Evolutionary conservation across 1,139 yeast genomes (phyloP), one percentile per base, ranked within the genome.

Genomic region (Suhomyces choctaworum): DNA sequence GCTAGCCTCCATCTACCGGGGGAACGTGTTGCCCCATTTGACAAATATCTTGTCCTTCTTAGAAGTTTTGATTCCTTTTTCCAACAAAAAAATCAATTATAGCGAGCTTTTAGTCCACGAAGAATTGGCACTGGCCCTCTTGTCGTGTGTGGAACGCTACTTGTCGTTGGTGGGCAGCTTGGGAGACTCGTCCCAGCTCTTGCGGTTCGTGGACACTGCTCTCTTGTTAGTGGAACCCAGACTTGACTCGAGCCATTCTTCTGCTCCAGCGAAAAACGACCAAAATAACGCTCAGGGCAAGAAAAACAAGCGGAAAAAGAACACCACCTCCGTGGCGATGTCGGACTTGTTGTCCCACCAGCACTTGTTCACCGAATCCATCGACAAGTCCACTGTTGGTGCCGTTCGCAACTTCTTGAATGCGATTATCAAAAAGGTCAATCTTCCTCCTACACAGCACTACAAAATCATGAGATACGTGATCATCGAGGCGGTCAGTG

Each of bases 321-420:
- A 61, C 33, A 58, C 56, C 29, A 63, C 65, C 16, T 49, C 73
- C 1, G 70, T 71, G 17, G 76, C 82, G 4, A 60, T 83, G 46
- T 76, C 94, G 4, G 96, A 87, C 61, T 61, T 83, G 27, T 67
- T 84, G 30, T 79, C 92, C 1, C 86, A 84, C 53, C 73, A 83
- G 22, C 78, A 76, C 32, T 62, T 78, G 32, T 85, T 86, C 47
- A 52, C 59, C 11, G 54, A 62, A 8, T 55, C 66, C 3, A 69
- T 79, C 5, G 63, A 80, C 2, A 29, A 41, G 0, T 23, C 42
- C 1, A 72, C 80, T 8, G 46, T 68, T 11, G 40, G 46, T 4
- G 49, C 58, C 0, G 68, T 82, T 3, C 65, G 78, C 40, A 39
- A 46, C 1, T 83, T 86, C 49, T 68, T 83, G 40, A 60, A 60